Conservation (phyloP, 2,329 filamentous ascomycete genomes). For the Parastagonospora avenae region DNA sequence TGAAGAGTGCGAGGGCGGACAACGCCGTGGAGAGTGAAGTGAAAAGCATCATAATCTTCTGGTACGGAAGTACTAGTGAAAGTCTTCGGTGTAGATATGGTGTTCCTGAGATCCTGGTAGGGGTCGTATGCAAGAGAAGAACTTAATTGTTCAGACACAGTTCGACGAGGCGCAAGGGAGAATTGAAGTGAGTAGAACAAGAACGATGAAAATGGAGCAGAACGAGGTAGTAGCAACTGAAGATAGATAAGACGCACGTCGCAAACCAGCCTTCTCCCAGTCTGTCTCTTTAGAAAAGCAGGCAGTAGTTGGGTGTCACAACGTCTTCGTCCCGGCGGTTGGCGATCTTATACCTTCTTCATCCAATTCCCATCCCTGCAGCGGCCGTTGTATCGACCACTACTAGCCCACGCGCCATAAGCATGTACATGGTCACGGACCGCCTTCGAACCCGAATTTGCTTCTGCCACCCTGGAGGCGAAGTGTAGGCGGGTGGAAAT, state of each 20-base stretch:
- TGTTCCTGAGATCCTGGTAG: no score
- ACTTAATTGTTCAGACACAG: no score
- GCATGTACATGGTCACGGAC: conserved; percentile 34
- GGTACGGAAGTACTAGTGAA: background rate
- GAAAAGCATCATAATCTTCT: conserved; percentile 33
- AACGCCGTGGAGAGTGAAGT: conserved; percentile 30
- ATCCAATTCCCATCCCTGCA: conserved; percentile 23
- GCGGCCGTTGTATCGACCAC: conserved; percentile 35
- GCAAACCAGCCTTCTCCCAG: background rate
- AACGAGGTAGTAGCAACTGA: background rate
- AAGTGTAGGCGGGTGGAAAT: conserved; percentile 18
- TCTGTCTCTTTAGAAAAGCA: conserved; percentile 6
- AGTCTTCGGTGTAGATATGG: no score
- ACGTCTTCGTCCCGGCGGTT: conserved; percentile 22
- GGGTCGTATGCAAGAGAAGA: no score
- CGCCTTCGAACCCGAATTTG: conserved; percentile 29
- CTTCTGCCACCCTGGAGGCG: conserved; percentile 12
- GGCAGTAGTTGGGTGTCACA: conserved; percentile 22
- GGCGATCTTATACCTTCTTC: conserved; percentile 36
- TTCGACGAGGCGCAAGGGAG: background rate
- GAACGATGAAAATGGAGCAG: background rate
- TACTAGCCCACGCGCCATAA: conserved; percentile 33
- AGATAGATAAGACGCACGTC: background rate
- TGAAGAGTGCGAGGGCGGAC: conserved; percentile 22
- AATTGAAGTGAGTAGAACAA: background rate